phyloP scores from a whole-genome alignment of 179 eudicot genomes.

The Silene vulgaris region DNA sequence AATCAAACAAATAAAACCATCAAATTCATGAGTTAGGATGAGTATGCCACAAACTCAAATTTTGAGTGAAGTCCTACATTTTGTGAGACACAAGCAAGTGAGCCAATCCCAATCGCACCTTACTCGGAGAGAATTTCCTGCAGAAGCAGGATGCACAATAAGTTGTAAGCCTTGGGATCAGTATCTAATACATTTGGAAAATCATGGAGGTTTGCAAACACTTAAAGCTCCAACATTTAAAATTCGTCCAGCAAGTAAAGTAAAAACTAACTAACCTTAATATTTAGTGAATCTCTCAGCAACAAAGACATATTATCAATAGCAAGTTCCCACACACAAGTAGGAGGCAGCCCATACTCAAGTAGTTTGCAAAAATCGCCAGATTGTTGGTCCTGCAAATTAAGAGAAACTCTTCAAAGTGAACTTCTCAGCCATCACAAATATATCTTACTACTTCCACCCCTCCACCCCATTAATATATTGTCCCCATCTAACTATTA shows the following conservation, averaged over 20 bases:
- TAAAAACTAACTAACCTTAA: constrained; percentile 49
- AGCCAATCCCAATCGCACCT: too few relatives aligned
- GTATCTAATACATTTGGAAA: neutral
- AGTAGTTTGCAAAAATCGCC: constrained; percentile 91
- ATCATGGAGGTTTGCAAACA: too few relatives aligned
- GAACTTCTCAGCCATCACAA: neutral
- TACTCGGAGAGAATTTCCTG: too few relatives aligned
- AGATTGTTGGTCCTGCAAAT: constrained; percentile 71
- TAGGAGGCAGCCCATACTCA: constrained; percentile 89
- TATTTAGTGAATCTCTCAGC: constrained; percentile 85
- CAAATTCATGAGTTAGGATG: too few relatives aligned
- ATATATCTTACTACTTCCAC: neutral
- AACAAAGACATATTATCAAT: constrained; percentile 85
- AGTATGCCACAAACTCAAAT: too few relatives aligned
- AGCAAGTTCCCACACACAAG: constrained; percentile 95
- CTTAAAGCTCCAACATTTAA: neutral
- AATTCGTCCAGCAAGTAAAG: neutral
- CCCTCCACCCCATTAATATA: neutral
- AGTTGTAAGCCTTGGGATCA: too few relatives aligned
- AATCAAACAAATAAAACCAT: too few relatives aligned
- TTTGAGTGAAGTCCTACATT: too few relatives aligned
- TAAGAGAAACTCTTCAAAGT: constrained; percentile 11
- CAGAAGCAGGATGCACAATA: too few relatives aligned
- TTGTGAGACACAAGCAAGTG: too few relatives aligned
- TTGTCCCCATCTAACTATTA: too few relatives aligned